These are phyloP conservation scores for Penicillium psychrofluorescens DNA, from an alignment of 495 filamentous ascomycete species.

Conservation along the genomic window DNA sequence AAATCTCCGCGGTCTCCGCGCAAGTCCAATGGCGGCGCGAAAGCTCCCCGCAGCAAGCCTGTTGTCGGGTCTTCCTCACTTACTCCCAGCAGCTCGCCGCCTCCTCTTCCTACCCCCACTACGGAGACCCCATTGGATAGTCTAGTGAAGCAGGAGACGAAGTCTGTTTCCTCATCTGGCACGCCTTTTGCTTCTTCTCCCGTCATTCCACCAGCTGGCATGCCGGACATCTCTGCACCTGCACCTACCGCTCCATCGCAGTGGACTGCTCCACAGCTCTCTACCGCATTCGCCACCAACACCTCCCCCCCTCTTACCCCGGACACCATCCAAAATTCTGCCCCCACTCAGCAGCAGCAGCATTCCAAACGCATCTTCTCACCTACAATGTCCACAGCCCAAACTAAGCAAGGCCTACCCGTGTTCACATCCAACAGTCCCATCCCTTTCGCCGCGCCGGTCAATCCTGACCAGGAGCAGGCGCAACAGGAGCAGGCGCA, in stretches of 20 bases:
- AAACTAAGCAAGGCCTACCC: conserved; percentile 39
- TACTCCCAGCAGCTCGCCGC: conserved; percentile 4
- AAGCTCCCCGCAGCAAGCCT: conserved; percentile 2
- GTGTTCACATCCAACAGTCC: conserved; percentile 43
- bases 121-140: background rate
- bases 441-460: conserved; percentile 40
- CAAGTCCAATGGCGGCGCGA: conserved; percentile 9
- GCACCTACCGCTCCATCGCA: background rate
- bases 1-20: conserved; percentile 20
- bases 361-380: conserved; percentile 14
- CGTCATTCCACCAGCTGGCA: background rate
- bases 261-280: conserved; percentile 1
- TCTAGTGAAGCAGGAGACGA: background rate
- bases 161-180: background rate
- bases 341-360: conserved; percentile 7
- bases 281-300: conserved; percentile 1
- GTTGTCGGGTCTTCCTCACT: background rate
- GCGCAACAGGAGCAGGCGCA: background rate
- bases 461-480: background rate
- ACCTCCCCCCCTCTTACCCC: conserved; percentile 20
- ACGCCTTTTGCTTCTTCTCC: background rate
- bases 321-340: conserved; percentile 1
- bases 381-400: conserved; percentile 23
- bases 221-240: background rate
- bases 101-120: conserved; percentile 1